phyloP scores from a whole-genome alignment of 1,284 basidiomycete species.

The Blastosporella zonata region DNA sequence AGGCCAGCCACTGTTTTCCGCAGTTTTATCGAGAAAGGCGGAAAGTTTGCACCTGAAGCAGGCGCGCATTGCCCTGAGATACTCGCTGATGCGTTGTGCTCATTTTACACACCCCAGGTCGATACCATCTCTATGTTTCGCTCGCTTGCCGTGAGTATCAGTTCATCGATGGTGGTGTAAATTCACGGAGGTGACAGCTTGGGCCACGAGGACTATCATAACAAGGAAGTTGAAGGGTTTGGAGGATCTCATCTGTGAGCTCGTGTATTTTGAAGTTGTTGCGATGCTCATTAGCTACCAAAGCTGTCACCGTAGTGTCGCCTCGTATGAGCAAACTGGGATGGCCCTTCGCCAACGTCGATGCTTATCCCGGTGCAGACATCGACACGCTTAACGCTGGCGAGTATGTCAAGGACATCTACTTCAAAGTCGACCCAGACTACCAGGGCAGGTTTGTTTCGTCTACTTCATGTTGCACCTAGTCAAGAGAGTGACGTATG shows the following conservation, averaged over 20 bases:
- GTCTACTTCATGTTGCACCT: background rate
- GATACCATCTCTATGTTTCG: constrained; percentile 88
- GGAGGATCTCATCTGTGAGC: constrained; percentile 72
- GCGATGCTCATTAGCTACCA: constrained; percentile 1
- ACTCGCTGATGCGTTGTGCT: background rate
- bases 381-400: constrained; percentile 71
- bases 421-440: constrained; percentile 72
- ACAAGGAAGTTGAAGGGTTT: constrained; percentile 89
- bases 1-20: constrained; percentile 74
- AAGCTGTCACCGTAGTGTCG: constrained; percentile 81
- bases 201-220: constrained; percentile 92
- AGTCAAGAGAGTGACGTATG: background rate
- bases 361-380: constrained; percentile 71
- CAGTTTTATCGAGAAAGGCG: constrained; percentile 66
- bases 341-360: constrained; percentile 84
- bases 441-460: constrained; percentile 59
- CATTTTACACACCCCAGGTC: constrained; percentile 39
- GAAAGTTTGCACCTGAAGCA: constrained; percentile 78
- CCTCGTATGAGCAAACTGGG: constrained; percentile 84
- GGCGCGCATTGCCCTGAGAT: constrained; percentile 44
- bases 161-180: background rate
- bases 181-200: constrained; percentile 46
- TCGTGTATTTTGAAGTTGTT: constrained; percentile 25
- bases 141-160: constrained; percentile 67
- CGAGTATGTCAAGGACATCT: constrained; percentile 82